Conservation (phyloP, 345 rosid genomes). For the Citrus australasica region DNA sequence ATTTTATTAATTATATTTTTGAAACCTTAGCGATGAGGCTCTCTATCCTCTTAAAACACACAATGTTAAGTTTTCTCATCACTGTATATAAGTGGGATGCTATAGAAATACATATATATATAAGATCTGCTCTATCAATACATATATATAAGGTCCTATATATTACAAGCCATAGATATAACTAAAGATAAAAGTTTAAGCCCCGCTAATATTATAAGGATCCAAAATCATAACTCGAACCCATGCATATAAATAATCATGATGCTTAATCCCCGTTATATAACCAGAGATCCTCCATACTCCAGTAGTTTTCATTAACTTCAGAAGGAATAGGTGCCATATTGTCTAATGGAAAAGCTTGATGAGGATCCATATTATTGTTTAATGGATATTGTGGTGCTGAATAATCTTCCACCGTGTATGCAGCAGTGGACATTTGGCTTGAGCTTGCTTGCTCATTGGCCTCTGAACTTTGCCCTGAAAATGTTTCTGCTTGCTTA, state of each 20-base stretch:
- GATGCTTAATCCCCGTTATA: constrained; percentile 34
- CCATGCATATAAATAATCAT: neutral
- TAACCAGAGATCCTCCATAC: constrained; percentile 78
- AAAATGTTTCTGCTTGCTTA: constrained; percentile 47
- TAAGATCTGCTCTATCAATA: too few species aligned
- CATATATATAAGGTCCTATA: neutral
- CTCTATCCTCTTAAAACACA: too few species aligned
- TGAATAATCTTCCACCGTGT: constrained; percentile 45
- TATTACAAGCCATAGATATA: constrained; percentile 7
- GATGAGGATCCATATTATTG: constrained; percentile 1
- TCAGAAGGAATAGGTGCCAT: constrained; percentile 24
- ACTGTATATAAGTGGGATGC: neutral
- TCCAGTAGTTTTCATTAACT: constrained; percentile 65
- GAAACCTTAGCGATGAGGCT: too few species aligned
- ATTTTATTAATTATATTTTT: too few species aligned
- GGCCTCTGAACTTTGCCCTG: constrained; percentile 40
- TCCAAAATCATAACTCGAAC: neutral
- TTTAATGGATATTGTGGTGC: constrained; percentile 37
- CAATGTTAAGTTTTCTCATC: neutral
- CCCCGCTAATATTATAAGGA: neutral
- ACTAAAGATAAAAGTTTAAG: neutral
- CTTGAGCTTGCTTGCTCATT: constrained; percentile 44
- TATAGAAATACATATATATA: neutral
- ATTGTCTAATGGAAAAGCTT: constrained; percentile 11
- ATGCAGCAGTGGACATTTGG: constrained; percentile 42